phyloP scores from a whole-genome alignment of 306 rosid species.

The Castanea mollissima region DNA sequence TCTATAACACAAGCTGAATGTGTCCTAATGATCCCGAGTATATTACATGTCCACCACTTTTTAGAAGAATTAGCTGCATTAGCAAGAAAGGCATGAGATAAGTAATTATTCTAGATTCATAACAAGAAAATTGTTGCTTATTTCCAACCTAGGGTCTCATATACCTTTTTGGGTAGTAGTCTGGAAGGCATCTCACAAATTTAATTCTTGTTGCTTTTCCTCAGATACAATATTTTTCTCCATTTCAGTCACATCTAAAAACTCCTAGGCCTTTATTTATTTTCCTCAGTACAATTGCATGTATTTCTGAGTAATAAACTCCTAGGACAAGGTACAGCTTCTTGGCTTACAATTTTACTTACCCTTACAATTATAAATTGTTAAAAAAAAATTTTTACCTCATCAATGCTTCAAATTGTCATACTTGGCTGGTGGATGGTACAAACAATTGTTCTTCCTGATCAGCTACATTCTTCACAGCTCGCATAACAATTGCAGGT shows the following conservation, averaged over 20 bases:
- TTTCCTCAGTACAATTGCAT: neutral
- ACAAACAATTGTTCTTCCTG: slow-evolving; percentile 61
- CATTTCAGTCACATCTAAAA: neutral
- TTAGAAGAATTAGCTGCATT: slow-evolving; percentile 51
- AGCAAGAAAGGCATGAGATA: neutral
- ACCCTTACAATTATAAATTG: too few species aligned
- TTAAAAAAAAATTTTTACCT: slow-evolving; percentile 30
- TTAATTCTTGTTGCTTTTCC: neutral
- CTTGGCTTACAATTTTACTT: neutral
- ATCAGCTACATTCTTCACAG: slow-evolving; percentile 56
- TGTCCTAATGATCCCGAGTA: slow-evolving; percentile 52
- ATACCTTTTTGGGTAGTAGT: neutral
- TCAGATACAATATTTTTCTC: neutral
- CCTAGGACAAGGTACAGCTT: neutral
- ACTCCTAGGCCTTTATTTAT: neutral
- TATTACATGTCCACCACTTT: slow-evolving; percentile 55
- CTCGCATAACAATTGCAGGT: slow-evolving; percentile 62
- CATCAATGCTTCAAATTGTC: slow-evolving; percentile 66
- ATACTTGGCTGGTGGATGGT: slow-evolving; percentile 70
- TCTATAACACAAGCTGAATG: slow-evolving; percentile 46
- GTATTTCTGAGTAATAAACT: neutral
- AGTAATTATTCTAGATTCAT: neutral
- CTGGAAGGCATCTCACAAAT: neutral
- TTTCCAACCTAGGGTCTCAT: neutral
- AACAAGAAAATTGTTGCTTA: neutral